Base-by-base conservation (phyloP, 306 rosid genomes). In the Glycine latifolia region DNA sequence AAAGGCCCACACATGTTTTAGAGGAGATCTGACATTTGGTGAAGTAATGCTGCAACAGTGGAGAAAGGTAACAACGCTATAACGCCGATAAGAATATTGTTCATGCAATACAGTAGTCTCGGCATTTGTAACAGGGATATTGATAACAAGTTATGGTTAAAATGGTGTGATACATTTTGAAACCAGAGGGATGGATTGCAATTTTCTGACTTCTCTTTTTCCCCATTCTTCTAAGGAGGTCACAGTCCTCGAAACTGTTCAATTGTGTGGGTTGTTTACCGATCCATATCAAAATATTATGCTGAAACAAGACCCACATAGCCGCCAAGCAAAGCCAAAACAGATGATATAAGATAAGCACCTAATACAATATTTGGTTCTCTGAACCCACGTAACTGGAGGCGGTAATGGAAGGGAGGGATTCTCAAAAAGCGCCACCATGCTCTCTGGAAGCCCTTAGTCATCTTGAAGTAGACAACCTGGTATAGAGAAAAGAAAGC, bases 291-390 rank as follows among this genome's bases (percentile, higher is more conserved):
- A n/a, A 67, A 69, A 37, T 50, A 47, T 77, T 90, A 95, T 0
- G 97, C 99, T 39, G 99, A 90, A 86, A 90, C 81, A 33, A 95
- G 95, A 72, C 97, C 99, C 16, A 90, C 83, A 83, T 93, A 95
- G 67, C 89, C 99, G 2, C 97, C 97, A 47, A 84, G 81, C 83
- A 95, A 78, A 67, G 97, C 95, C 81, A 93, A 84, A 31, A 88
- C 58, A n/a, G 92, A 95, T 11, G 99, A 88, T 63, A 95, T 11
- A 14, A 87, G 82, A 85, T 93, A 95, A 37, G 97, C 97, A 65
- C 91, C 91, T 58, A 90, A 92, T 70, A 95, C 99, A 16, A 93
- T 91, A 70, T 80, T 71, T 2, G 97, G 94, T 84, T 91, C 97
- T 72, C 87, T 88, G 84, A 91, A 73, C 53, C 97, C 97, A 73